phyloP scores from a whole-genome alignment of 2,329 filamentous ascomycete species.

The Ophiocordyceps robertsii region DNA sequence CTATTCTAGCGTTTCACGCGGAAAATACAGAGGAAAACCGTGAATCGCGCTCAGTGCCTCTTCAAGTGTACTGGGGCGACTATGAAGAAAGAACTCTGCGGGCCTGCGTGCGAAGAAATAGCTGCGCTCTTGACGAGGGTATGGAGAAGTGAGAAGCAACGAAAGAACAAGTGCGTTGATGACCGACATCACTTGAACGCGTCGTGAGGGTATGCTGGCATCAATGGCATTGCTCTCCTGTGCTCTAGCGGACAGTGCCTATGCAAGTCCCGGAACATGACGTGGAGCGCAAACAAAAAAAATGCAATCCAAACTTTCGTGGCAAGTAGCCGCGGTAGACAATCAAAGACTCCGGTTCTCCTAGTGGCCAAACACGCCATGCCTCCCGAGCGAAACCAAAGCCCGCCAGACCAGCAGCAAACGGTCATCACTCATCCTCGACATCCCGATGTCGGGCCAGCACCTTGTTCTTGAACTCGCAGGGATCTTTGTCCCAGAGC shows the following conservation, averaged over 20 bases:
- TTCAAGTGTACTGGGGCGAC: too few relatives aligned
- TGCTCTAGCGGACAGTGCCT: neutral
- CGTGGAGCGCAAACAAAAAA: neutral
- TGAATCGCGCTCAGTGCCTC: slow-evolving; percentile 17
- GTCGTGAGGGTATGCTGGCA: slow-evolving; percentile 2
- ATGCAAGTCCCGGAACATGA: neutral
- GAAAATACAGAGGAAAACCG: slow-evolving; percentile 21
- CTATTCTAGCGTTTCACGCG: slow-evolving; percentile 29
- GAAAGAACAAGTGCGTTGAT: neutral
- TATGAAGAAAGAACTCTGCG: neutral
- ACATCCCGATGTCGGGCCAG: slow-evolving; percentile 48
- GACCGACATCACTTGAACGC: neutral
- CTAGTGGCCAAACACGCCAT: slow-evolving; percentile 11
- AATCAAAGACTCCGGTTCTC: slow-evolving; percentile 29
- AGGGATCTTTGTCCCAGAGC: slow-evolving; percentile 80
- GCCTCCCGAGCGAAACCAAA: neutral
- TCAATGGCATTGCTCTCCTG: slow-evolving; percentile 2
- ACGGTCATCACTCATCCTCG: slow-evolving; percentile 40
- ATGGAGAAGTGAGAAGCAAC: neutral
- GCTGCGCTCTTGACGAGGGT: neutral
- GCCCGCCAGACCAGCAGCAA: neutral
- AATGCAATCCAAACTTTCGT: slow-evolving; percentile 20
- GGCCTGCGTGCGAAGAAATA: neutral
- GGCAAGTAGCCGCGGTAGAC: slow-evolving; percentile 16
- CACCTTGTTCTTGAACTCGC: slow-evolving; percentile 74